These are phyloP conservation scores for Plasmodium vivax DNA, from an alignment of 169 alveolate species.

Conservation along the genomic window DNA sequence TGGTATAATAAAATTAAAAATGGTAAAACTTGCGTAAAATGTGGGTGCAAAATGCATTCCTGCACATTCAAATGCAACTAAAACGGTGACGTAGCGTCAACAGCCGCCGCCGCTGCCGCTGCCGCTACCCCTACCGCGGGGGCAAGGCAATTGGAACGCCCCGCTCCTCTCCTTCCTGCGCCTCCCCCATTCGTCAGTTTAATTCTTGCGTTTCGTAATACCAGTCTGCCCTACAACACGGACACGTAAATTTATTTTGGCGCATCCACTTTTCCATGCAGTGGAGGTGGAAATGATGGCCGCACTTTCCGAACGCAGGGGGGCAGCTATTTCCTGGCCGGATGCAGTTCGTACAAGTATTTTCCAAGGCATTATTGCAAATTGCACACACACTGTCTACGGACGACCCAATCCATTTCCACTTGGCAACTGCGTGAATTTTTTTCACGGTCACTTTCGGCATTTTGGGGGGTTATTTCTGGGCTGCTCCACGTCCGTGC, in stretches of 20 bases:
- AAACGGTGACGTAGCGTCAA: background rate
- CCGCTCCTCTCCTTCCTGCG: background rate
- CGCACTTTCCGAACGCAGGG: constrained; percentile 88
- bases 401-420: constrained; percentile 84
- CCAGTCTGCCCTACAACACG: constrained; percentile 75
- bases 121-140: background rate
- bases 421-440: constrained; percentile 84
- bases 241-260: constrained; percentile 55
- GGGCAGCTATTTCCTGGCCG: constrained; percentile 87
- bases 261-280: constrained; percentile 87
- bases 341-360: constrained; percentile 85
- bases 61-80: background rate
- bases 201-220: constrained; percentile 47
- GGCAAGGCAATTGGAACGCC: background rate
- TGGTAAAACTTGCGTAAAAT: background rate
- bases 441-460: constrained; percentile 82
- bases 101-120: background rate
- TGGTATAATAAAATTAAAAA: background rate
- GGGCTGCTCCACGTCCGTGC: background rate
- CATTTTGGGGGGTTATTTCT: constrained; percentile 28
- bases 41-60: background rate
- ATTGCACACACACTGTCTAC: constrained; percentile 87
- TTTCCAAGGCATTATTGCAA: constrained; percentile 85
- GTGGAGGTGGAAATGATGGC: constrained; percentile 87
- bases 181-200: background rate